Evolutionary conservation across 2,329 filamentous ascomycete genomes (phyloP), one percentile per base, ranked within the genome.

Genomic region (Arthrinium phaeospermum): DNA sequence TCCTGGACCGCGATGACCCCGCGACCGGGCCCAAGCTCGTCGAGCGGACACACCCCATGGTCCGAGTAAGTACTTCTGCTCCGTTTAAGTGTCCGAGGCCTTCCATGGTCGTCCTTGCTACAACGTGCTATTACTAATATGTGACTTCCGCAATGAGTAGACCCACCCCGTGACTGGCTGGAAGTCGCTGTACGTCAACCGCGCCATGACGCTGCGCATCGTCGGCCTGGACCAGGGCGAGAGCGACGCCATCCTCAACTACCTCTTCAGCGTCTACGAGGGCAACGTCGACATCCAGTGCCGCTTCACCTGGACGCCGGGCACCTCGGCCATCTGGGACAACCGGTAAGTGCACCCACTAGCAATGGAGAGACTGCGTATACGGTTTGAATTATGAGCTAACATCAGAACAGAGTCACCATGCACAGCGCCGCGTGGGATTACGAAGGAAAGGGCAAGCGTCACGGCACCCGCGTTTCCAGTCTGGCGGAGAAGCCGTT

Each of bases 401-500:
- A 37, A 73, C 47, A 10, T 16, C 67, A 2, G 30, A 4, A 2
- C 53, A 84, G 85, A 41, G 87, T 88, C 72, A 89, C 88, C 0
- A 89, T 90, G 67, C 88, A 90, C 74, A 90, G 89, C 75, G 88
- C 88, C 0, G 86, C 84, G 57, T 91, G 87, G 87, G 88, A 90
- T 74, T 90, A 90, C 77, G 87, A 87, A 69, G 86, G 86, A 1
- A 82, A 78, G n/a, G 84, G 88, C 78, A 86, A 88, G 3, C 82
- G 89, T 70, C 88, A 91, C 79, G 89, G 89, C 2, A 91, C 88
- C 1, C 82, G 89, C 73, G 88, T 91, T 27, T 90, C 88, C 0
- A 80, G 85, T 19, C 78, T 91, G 67, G 89, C 87, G 0, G 89
- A 91, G 80, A 88, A 88, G 80, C 89, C 89, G 0, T 87, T 84